Percentiles rank a stretch among this genome's conserved stretches.
Evolutionary conservation across 352 stramenopile species (phyloP).

Genomic region (Phytophthora europaea): DNA sequence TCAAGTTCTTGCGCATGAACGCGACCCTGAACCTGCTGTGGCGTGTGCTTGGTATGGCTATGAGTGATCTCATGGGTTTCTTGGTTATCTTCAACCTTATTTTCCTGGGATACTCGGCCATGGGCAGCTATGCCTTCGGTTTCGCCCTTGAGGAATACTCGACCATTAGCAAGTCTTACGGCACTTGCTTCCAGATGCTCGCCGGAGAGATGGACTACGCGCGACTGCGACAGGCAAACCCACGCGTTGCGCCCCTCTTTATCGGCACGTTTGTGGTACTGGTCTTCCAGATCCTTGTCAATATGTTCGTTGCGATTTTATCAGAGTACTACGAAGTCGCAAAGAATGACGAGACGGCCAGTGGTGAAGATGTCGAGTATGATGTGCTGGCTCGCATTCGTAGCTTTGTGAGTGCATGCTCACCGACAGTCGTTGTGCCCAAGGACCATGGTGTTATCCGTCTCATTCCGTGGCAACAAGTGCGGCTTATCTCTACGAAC

Average conservation of each 20-base stretch:
- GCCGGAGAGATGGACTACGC: slow-evolving; percentile 86
- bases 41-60: slow-evolving; percentile 86
- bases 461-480: slow-evolving; percentile 75
- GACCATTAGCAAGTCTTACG: slow-evolving; percentile 84
- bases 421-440: slow-evolving; percentile 78
- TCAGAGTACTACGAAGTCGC: slow-evolving; percentile 90
- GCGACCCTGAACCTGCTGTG: slow-evolving; percentile 89
- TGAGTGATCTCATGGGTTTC: slow-evolving; percentile 89
- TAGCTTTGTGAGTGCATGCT: slow-evolving; percentile 80
- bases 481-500: slow-evolving; percentile 90
- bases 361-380: slow-evolving; percentile 83
- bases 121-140: slow-evolving; percentile 88
- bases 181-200: slow-evolving; percentile 91
- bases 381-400: slow-evolving; percentile 85
- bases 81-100: slow-evolving; percentile 92
- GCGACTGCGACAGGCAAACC: slow-evolving; percentile 82
- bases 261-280: slow-evolving; percentile 89
- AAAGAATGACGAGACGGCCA: slow-evolving; percentile 79
- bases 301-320: slow-evolving; percentile 93
- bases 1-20: slow-evolving; percentile 93
- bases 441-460: slow-evolving; percentile 84
- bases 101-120: slow-evolving; percentile 87
- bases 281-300: slow-evolving; percentile 90
- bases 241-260: slow-evolving; percentile 80
- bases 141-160: slow-evolving; percentile 88